These are phyloP conservation scores for Cladophialophora chaetospira DNA, from an alignment of 2,329 filamentous ascomycete genomes.

Conservation along the genomic window DNA sequence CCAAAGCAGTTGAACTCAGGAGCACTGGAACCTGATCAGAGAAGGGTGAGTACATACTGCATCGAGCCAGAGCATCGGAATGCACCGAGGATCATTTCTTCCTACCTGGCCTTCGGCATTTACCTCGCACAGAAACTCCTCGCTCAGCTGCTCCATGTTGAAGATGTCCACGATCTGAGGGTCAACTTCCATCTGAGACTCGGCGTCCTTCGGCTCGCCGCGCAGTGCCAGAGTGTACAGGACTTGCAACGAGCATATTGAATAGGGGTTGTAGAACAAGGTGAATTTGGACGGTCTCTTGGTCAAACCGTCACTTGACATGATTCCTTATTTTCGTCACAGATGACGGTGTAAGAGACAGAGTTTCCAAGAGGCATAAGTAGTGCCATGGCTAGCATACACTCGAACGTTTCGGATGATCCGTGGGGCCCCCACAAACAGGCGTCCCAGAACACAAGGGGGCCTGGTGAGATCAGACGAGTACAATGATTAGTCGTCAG, in stretches of 20 bases:
- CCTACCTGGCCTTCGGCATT: constrained; percentile 12
- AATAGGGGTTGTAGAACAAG: constrained; percentile 19
- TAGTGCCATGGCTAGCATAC: no score
- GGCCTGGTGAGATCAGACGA: no score
- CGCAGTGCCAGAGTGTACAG: constrained; percentile 1
- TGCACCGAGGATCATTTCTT: no score
- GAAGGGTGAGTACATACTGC: not conserved
- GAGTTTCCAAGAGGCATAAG: no score
- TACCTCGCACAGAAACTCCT: constrained; percentile 9
- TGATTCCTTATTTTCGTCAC: no score
- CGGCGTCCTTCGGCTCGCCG: not conserved
- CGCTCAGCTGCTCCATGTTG: constrained; percentile 7
- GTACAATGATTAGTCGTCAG: no score
- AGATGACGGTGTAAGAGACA: no score
- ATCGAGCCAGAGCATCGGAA: not conserved
- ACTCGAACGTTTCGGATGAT: no score
- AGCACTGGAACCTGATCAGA: not conserved
- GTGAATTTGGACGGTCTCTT: not conserved
- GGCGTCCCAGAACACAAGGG: no score
- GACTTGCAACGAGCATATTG: constrained; percentile 12
- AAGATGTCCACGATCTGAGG: constrained; percentile 5
- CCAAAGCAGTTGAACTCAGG: not conserved
- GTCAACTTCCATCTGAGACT: not conserved
- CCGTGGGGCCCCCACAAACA: no score
- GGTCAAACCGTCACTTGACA: no score